These are phyloP conservation scores for Candida orba DNA, from an alignment of 805 yeast genomes.

Conservation along the genomic window DNA sequence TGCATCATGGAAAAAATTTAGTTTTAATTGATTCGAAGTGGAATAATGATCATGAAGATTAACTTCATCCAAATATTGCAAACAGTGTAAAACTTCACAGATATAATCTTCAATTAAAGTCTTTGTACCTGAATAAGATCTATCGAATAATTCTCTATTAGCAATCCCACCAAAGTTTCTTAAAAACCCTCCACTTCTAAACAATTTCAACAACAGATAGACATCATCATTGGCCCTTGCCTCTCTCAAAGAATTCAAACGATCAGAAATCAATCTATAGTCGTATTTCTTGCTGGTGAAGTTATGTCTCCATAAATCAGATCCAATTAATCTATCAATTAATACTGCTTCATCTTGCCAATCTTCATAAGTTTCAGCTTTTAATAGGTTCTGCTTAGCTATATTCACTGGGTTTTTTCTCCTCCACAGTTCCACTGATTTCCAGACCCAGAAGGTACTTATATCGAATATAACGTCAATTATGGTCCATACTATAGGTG, in stretches of 20 bases:
- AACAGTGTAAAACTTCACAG: conserved; percentile 61
- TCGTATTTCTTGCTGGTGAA: conserved; percentile 79
- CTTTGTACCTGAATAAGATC: conserved; percentile 86
- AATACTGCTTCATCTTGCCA: conserved; percentile 54
- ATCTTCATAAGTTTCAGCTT: conserved; percentile 54
- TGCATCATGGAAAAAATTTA: conserved; percentile 78
- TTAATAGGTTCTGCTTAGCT: conserved; percentile 40
- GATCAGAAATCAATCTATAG: conserved; percentile 70
- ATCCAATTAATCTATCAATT: conserved; percentile 45
- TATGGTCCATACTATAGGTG: conserved; percentile 35
- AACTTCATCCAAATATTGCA: conserved; percentile 46
- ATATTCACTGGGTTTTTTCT: conserved; percentile 39
- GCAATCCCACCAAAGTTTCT: conserved; percentile 91
- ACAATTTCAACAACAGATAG: conserved; percentile 49
- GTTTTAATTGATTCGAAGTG: conserved; percentile 42
- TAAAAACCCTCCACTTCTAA: conserved; percentile 72
- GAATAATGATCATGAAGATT: conserved; percentile 24
- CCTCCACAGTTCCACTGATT: conserved; percentile 18
- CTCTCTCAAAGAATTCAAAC: conserved; percentile 52
- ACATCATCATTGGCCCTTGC: conserved; percentile 55
- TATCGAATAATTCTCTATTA: conserved; percentile 67
- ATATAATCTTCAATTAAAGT: conserved; percentile 81
- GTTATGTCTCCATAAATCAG: conserved; percentile 71
- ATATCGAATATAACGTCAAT: conserved; percentile 36
- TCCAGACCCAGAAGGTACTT: conserved; percentile 33